Conservation (phyloP, 2,329 filamentous ascomycete genomes). For the Nectriaceae sp. region DNA sequence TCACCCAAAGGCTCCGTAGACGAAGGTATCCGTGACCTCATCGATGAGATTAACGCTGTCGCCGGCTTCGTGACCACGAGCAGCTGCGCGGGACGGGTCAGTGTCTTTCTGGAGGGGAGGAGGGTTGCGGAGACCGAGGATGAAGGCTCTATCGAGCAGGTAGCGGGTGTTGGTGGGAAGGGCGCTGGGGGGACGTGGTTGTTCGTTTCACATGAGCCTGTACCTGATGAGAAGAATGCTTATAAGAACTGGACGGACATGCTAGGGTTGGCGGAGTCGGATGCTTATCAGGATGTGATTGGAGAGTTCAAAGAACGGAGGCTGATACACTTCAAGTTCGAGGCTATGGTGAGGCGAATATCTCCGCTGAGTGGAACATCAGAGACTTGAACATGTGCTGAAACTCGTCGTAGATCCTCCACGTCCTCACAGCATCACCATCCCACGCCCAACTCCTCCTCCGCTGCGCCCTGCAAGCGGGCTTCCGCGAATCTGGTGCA, state of each 20-base stretch:
- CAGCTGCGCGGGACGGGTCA: conserved; percentile 86
- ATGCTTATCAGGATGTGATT: conserved; percentile 26
- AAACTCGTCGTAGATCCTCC: conserved; percentile 69
- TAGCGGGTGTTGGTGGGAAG: conserved; percentile 76
- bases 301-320: conserved; percentile 39
- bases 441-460: conserved; percentile 75
- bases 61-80: conserved; percentile 86
- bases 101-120: conserved; percentile 82
- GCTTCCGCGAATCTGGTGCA: conserved; percentile 88
- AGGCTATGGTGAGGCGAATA: conserved; percentile 75
- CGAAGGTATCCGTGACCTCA: conserved; percentile 72
- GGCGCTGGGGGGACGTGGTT: conserved; percentile 83
- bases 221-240: conserved; percentile 39
- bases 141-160: conserved; percentile 28
- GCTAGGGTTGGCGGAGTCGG: conserved; percentile 26
- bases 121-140: conserved; percentile 38
- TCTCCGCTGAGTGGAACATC: background rate
- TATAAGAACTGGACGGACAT: conserved; percentile 32
- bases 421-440: conserved; percentile 77
- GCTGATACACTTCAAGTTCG: conserved; percentile 85
- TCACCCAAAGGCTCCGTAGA: conserved; percentile 91
- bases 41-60: conserved; percentile 73
- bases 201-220: conserved; percentile 81
- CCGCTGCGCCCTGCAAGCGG: conserved; percentile 74
- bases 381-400: conserved; percentile 18